A percentile compares a stretch with the other conserved stretches of the same genome.
Evolutionary conservation across 805 yeast species (phyloP).

Genomic region (Yarrowia sp.): DNA sequence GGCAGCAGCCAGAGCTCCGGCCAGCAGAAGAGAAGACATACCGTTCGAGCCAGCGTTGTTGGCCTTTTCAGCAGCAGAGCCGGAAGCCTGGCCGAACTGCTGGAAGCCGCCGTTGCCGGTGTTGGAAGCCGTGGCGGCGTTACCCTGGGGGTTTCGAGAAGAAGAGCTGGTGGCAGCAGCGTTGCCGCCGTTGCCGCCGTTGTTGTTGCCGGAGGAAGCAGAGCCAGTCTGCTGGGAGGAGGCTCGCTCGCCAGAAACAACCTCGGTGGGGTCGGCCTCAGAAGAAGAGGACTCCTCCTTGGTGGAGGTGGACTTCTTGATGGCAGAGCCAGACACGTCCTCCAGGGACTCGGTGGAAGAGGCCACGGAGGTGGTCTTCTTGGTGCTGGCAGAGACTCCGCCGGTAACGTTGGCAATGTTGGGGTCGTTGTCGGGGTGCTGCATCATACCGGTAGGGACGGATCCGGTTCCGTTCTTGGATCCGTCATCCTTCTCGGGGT

Average conservation of each 20-base stretch:
- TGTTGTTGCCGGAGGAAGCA: conserved; percentile 37
- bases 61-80: conserved; percentile 39
- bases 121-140: conserved; percentile 23
- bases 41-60: conserved; percentile 33
- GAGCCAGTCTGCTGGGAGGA: conserved; percentile 40
- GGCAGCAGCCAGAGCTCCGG: conserved; percentile 36
- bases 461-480: conserved; percentile 37
- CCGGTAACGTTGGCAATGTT: conserved; percentile 37
- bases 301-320: conserved; percentile 36
- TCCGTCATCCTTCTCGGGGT: conserved; percentile 49
- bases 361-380: conserved; percentile 23
- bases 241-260: conserved; percentile 40
- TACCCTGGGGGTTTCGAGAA: conserved; percentile 29
- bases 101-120: conserved; percentile 39
- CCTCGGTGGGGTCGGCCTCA: conserved; percentile 39
- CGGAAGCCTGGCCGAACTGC: conserved; percentile 39
- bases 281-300: conserved; percentile 40
- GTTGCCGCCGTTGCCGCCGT: conserved; percentile 48
- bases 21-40: conserved; percentile 32
- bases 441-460: conserved; percentile 40
- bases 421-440: conserved; percentile 35
- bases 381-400: conserved; percentile 32
- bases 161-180: conserved; percentile 33
- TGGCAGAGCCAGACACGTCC: conserved; percentile 39
- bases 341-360: conserved; percentile 44